A percentile compares a stretch with the other conserved stretches of the same genome.
These are phyloP conservation scores for Talaromyces sp. DNA, from an alignment of 2,329 filamentous ascomycete genomes.

Conservation along the genomic window DNA sequence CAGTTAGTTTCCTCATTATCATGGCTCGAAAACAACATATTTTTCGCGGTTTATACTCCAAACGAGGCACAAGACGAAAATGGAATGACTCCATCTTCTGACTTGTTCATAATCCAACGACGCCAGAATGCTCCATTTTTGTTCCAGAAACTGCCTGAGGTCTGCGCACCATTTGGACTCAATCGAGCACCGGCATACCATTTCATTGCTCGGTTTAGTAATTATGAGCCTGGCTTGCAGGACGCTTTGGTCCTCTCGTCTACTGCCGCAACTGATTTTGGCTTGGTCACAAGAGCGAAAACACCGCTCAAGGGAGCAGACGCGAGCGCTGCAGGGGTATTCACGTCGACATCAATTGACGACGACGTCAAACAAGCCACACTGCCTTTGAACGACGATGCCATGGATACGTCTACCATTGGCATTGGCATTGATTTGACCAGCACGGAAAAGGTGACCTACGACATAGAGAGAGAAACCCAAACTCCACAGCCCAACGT, in stretches of 20 bases:
- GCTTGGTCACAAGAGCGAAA: slow-evolving; percentile 69
- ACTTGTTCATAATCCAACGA: slow-evolving; percentile 74
- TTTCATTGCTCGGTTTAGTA: slow-evolving; percentile 67
- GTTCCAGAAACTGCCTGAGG: slow-evolving; percentile 68
- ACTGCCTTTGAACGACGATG: slow-evolving; percentile 61
- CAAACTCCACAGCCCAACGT: slow-evolving; percentile 74
- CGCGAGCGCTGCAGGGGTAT: slow-evolving; percentile 55
- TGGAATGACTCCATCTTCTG: slow-evolving; percentile 52
- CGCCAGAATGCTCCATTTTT: slow-evolving; percentile 56
- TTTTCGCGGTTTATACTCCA: slow-evolving; percentile 74
- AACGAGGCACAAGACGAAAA: slow-evolving; percentile 48
- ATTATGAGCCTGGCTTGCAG: slow-evolving; percentile 73
- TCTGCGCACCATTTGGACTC: slow-evolving; percentile 65
- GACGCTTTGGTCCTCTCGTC: slow-evolving; percentile 79
- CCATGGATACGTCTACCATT: slow-evolving; percentile 69
- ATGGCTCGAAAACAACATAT: slow-evolving; percentile 85
- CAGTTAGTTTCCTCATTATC: slow-evolving; percentile 63
- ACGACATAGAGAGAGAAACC: slow-evolving; percentile 44
- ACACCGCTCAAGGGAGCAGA: slow-evolving; percentile 57
- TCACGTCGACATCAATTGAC: slow-evolving; percentile 65
- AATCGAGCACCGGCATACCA: slow-evolving; percentile 66
- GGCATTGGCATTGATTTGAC: slow-evolving; percentile 82
- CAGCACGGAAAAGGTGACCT: slow-evolving; percentile 62
- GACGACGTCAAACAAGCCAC: slow-evolving; percentile 71
- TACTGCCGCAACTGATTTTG: slow-evolving; percentile 72